These are phyloP conservation scores for Podila verticillata DNA, from an alignment of 192 early-diverging fungal species.

Conservation along the genomic window DNA sequence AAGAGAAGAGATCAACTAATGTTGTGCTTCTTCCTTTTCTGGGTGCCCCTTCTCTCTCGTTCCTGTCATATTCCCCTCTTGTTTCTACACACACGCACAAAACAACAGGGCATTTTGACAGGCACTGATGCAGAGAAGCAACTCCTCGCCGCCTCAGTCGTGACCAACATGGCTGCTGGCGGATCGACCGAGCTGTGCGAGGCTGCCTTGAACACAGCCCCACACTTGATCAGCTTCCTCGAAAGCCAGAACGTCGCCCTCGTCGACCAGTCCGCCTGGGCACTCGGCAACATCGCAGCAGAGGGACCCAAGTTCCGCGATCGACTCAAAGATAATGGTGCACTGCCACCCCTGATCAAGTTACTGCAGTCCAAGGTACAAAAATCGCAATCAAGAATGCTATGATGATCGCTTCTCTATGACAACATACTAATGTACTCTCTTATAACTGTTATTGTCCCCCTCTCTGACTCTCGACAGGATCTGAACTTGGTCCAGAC, in stretches of 20 bases:
- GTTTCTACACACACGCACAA: too few species aligned
- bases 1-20: too few species aligned
- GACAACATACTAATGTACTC: not conserved
- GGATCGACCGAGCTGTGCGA: conserved; percentile 58
- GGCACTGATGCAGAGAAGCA: conserved; percentile 62
- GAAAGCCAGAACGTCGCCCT: conserved; percentile 66
- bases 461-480: conserved; percentile 5
- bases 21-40: too few species aligned
- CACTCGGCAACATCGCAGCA: conserved; percentile 94
- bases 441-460: not conserved
- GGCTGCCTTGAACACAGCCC: conserved; percentile 54
- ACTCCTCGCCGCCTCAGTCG: conserved; percentile 63
- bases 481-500: conserved; percentile 68
- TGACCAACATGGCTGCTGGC: conserved; percentile 70
- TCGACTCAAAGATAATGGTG: conserved; percentile 78
- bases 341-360: conserved; percentile 74
- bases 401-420: not conserved
- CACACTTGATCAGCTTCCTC: conserved; percentile 59
- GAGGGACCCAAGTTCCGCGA: conserved; percentile 81
- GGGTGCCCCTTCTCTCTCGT: too few species aligned
- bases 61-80: too few species aligned
- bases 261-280: conserved; percentile 90
- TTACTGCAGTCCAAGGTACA: conserved; percentile 71
- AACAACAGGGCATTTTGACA: conserved; percentile 47
- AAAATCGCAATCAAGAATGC: not conserved